Conservation (phyloP, 345 rosid genomes). For the Angophora floribunda region DNA sequence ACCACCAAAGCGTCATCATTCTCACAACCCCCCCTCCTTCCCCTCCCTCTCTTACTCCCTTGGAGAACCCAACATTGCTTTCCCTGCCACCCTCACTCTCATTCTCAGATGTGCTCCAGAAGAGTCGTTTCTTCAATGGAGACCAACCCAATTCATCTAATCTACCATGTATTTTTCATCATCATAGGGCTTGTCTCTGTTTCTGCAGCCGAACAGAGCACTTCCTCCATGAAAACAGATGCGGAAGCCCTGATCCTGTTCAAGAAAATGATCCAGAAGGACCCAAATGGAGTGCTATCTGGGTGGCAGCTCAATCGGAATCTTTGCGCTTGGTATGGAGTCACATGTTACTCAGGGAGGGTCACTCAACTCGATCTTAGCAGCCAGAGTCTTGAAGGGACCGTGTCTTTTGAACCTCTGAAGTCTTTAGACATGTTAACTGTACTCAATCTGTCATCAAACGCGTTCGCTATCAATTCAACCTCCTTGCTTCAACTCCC, state of each 20-base stretch:
- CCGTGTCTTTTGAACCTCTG: constrained; percentile 46
- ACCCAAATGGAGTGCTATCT: constrained; percentile 54
- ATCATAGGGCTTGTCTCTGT: constrained; percentile 13
- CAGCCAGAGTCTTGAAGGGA: constrained; percentile 42
- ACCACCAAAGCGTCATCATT: neutral
- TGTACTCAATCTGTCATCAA: constrained; percentile 50
- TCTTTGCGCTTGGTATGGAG: constrained; percentile 72
- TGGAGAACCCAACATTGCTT: neutral
- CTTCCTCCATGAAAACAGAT: constrained; percentile 58
- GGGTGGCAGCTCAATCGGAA: constrained; percentile 41
- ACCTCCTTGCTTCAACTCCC: constrained; percentile 79
- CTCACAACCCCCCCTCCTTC: neutral
- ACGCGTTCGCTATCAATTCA: constrained; percentile 44
- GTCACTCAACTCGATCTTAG: constrained; percentile 63
- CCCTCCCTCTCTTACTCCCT: constrained; percentile 1
- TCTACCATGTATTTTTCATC: constrained; percentile 11
- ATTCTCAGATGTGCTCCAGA: neutral
- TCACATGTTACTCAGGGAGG: constrained; percentile 61
- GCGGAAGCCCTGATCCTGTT: constrained; percentile 53
- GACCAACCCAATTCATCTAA: constrained; percentile 3
- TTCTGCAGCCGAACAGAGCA: constrained; percentile 11
- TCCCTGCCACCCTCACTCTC: neutral
- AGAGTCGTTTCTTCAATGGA: constrained; percentile 38
- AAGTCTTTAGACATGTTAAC: constrained; percentile 52
- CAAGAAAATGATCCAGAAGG: constrained; percentile 58